Evolutionary conservation across 148 eudicot genomes (phyloP).

Genomic region (Silene conica): DNA sequence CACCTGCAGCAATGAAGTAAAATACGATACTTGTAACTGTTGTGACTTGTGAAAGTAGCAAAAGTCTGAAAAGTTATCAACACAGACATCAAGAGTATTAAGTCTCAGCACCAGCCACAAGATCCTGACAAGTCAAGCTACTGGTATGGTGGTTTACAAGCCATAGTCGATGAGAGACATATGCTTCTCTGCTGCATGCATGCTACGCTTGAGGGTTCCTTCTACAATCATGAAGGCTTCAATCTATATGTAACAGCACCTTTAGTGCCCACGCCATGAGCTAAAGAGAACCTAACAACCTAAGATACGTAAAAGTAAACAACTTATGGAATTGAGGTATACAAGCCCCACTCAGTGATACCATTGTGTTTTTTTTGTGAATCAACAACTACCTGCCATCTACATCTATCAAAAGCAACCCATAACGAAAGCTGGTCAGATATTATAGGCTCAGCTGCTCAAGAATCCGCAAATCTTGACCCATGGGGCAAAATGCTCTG

Average conservation of each 20-base stretch:
- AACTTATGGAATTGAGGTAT: not conserved
- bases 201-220: not conserved
- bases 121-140: conserved; percentile 8
- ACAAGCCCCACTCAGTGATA: not conserved
- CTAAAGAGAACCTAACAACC: not conserved
- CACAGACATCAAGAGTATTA: conserved; percentile 12
- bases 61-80: not conserved
- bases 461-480: not conserved
- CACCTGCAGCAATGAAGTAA: conserved; percentile 58
- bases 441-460: not conserved
- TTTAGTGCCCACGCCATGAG: not conserved
- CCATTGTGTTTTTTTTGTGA: too few relatives aligned
- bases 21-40: not conserved
- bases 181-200: not conserved
- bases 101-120: not conserved
- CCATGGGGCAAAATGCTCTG: not conserved
- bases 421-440: not conserved
- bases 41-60: not conserved
- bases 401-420: not conserved
- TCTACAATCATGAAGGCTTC: not conserved
- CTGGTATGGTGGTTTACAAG: not conserved
- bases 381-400: not conserved
- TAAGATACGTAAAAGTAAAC: not conserved
- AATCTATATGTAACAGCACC: not conserved
- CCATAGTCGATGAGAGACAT: not conserved